Evolutionary conservation across 2,329 filamentous ascomycete genomes (phyloP).

Genomic region (Apiospora saccharicola): DNA sequence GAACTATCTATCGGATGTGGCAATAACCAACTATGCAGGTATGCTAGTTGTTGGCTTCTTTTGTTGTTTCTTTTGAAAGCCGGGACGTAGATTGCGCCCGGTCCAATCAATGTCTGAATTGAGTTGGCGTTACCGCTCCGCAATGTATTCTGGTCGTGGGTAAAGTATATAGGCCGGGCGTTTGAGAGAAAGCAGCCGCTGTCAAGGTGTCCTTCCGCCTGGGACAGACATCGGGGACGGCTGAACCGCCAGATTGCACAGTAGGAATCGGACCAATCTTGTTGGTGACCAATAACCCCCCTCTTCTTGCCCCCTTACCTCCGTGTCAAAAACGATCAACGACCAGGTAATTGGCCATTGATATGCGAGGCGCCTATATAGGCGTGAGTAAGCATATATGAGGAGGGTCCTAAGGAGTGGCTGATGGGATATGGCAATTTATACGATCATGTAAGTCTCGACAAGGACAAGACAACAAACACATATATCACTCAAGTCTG

Average conservation of each 20-base stretch:
- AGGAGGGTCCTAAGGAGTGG: constrained; percentile 15
- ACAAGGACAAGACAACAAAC: background rate
- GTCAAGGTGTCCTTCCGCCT: constrained; percentile 6
- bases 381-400: background rate
- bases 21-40: too few relatives aligned
- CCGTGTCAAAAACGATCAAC: constrained; percentile 16
- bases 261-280: constrained; percentile 11
- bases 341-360: constrained; percentile 14
- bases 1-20: background rate
- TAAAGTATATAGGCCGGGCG: background rate
- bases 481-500: background rate
- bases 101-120: constrained; percentile 3
- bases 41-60: constrained; percentile 9
- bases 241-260: background rate
- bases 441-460: constrained; percentile 10
- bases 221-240: background rate
- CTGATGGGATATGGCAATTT: constrained; percentile 7
- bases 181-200: background rate
- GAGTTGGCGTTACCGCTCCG: constrained; percentile 4
- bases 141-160: background rate
- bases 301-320: background rate
- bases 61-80: background rate
- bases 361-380: constrained; percentile 16
- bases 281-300: background rate
- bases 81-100: constrained; percentile 10